These are phyloP conservation scores for Psilocybe mexicana DNA, from an alignment of 1,284 basidiomycete species.

Conservation along the genomic window DNA sequence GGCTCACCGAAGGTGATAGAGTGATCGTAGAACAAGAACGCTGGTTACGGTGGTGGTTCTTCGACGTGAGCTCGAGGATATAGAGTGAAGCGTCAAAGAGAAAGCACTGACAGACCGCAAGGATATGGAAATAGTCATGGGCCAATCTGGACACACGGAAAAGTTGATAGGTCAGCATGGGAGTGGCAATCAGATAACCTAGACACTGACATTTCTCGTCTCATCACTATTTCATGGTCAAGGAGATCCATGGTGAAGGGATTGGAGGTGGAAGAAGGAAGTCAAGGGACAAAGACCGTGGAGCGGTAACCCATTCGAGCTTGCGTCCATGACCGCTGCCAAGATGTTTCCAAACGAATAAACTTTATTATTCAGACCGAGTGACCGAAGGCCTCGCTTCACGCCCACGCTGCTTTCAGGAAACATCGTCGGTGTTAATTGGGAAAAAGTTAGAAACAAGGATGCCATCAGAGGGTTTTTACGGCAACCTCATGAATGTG, in stretches of 20 bases:
- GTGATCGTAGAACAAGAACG: conserved; percentile 41
- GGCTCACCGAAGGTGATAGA: conserved; percentile 32
- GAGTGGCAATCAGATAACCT: not conserved
- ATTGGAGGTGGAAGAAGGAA: not conserved
- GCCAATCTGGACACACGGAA: conserved; percentile 14
- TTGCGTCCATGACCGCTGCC: not conserved
- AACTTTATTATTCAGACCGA: too few species aligned
- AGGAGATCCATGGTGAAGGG: conserved; percentile 8
- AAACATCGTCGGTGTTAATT: too few species aligned
- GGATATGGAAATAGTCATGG: conserved; percentile 31
- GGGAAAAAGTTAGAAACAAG: too few species aligned
- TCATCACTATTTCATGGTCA: conserved; percentile 10
- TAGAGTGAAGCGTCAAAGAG: not conserved
- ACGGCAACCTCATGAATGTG: too few species aligned
- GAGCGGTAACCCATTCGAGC: too few species aligned
- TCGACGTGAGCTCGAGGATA: not conserved
- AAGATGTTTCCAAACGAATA: not conserved
- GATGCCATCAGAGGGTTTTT: too few species aligned
- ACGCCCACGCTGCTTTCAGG: too few species aligned
- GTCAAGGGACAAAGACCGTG: not conserved
- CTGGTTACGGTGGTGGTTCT: conserved; percentile 15
- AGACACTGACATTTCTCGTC: conserved; percentile 21
- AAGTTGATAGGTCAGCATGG: not conserved
- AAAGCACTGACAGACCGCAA: conserved; percentile 28
- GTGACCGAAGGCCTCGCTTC: too few species aligned